phyloP scores from a whole-genome alignment of 139 green algal species.

The Deuterostichococcus epilithicus region DNA sequence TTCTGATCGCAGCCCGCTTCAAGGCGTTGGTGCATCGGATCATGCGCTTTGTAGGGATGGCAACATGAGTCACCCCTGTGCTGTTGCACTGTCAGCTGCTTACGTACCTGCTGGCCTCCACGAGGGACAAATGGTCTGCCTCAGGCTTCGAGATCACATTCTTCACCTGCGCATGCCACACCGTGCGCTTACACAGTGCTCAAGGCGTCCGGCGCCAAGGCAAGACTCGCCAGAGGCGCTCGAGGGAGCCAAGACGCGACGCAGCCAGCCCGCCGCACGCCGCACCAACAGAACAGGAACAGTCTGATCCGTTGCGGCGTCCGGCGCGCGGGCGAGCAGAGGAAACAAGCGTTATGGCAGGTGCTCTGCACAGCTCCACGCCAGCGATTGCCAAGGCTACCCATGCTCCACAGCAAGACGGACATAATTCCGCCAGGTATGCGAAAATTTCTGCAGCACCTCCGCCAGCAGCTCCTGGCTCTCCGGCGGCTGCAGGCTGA shows the following conservation, averaged over 20 bases:
- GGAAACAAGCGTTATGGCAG: no score
- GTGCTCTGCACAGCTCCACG: no score
- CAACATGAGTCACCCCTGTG: not conserved
- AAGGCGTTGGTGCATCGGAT: no score
- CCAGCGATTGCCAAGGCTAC: not conserved
- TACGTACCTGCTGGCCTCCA: conserved; percentile 79
- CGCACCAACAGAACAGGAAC: no score
- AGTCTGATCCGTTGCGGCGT: no score
- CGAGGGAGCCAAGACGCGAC: no score
- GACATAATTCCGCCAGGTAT: not conserved
- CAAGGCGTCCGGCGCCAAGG: no score
- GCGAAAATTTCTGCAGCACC: conserved; percentile 23
- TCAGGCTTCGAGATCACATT: conserved; percentile 91
- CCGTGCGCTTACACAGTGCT: no score
- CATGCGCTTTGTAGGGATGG: not conserved
- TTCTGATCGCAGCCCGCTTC: not conserved
- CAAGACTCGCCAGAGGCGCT: no score
- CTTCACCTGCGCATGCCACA: conserved; percentile 55
- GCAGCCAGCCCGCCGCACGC: no score
- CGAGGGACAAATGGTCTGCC: conserved; percentile 85
- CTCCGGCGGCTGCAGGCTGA: conserved; percentile 84
- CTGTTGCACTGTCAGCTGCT: not conserved
- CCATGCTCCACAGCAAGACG: not conserved
- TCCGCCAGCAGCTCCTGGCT: conserved; percentile 89
- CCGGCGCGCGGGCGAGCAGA: no score